Percentiles rank a stretch among this genome's conserved stretches.
Evolutionary conservation across 2,329 filamentous ascomycete species (phyloP).

Genomic region (Diaporthe citri): DNA sequence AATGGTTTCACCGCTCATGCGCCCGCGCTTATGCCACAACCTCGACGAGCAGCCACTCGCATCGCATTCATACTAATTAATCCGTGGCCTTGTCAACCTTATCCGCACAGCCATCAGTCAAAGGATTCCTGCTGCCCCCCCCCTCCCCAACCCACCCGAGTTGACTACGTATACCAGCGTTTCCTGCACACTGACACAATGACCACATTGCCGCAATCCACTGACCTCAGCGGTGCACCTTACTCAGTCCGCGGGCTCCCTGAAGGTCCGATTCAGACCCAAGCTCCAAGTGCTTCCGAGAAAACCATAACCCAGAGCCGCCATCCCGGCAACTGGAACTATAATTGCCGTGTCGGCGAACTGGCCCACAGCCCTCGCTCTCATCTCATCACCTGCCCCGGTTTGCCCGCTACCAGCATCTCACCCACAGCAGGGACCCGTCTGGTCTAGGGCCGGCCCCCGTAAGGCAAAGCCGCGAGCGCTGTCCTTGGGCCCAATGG

Average conservation of each 20-base stretch:
- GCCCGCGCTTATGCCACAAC: constrained; percentile 22
- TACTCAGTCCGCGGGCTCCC: constrained; percentile 6
- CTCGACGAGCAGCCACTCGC: constrained; percentile 28
- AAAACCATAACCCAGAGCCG: constrained; percentile 9
- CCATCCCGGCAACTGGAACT: constrained; percentile 28
- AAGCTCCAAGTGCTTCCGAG: not conserved
- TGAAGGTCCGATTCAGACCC: constrained; percentile 13
- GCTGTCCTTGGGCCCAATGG: constrained; percentile 8
- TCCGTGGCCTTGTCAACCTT: constrained; percentile 30
- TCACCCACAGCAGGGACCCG: constrained; percentile 6
- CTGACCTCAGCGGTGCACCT: constrained; percentile 14
- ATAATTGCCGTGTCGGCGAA: constrained; percentile 32
- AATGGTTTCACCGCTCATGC: constrained; percentile 30
- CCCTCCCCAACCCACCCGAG: not conserved
- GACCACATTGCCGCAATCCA: constrained; percentile 6
- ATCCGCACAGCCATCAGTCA: constrained; percentile 28
- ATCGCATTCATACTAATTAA: constrained; percentile 28
- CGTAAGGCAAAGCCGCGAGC: constrained; percentile 5
- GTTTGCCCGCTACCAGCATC: constrained; percentile 18
- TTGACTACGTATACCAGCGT: constrained; percentile 2
- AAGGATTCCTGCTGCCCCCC: constrained; percentile 19
- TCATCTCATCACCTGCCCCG: constrained; percentile 29
- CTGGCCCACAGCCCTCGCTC: constrained; percentile 20
- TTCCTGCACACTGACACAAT: constrained; percentile 11
- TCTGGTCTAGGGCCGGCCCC: constrained; percentile 8